Percentiles rank a stretch among this genome's conserved stretches.
phyloP scores from a whole-genome alignment of 768 basidiomycete genomes.

The Polyporus arcularius region DNA sequence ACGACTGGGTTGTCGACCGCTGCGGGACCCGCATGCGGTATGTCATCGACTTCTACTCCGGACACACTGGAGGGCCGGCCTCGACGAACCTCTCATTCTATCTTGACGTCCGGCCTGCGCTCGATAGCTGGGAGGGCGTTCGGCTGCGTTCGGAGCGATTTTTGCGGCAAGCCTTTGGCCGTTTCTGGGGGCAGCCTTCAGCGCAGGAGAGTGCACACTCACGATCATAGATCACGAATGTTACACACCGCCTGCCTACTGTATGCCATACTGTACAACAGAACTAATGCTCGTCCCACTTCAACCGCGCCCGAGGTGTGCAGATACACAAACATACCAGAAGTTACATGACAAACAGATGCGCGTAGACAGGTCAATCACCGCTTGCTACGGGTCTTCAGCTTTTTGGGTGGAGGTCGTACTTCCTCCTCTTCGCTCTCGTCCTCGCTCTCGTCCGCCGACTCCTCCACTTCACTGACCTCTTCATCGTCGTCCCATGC shows the following conservation, averaged over 20 bases:
- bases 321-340: background rate
- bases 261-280: conserved; percentile 10
- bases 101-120: conserved; percentile 90
- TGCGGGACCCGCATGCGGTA: conserved; percentile 90
- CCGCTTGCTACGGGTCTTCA: conserved; percentile 50
- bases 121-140: conserved; percentile 94
- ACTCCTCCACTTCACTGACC: conserved; percentile 52
- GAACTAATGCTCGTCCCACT: background rate
- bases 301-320: background rate
- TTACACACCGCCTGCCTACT: background rate
- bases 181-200: conserved; percentile 15
- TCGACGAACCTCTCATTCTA: conserved; percentile 77
- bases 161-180: conserved; percentile 40
- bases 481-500: conserved; percentile 66
- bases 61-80: conserved; percentile 50
- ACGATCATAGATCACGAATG: background rate
- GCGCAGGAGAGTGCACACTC: conserved; percentile 2
- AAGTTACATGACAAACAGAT: background rate
- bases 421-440: conserved; percentile 47
- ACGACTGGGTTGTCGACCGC: conserved; percentile 96
- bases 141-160: conserved; percentile 73
- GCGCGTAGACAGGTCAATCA: conserved; percentile 20
- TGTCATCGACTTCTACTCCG: conserved; percentile 98
- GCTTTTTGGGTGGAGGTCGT: conserved; percentile 55
- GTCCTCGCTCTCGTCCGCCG: conserved; percentile 42